Percentiles rank a stretch among this genome's conserved stretches.
phyloP scores from a whole-genome alignment of 148 eudicot species.

The Spergularia marina region DNA sequence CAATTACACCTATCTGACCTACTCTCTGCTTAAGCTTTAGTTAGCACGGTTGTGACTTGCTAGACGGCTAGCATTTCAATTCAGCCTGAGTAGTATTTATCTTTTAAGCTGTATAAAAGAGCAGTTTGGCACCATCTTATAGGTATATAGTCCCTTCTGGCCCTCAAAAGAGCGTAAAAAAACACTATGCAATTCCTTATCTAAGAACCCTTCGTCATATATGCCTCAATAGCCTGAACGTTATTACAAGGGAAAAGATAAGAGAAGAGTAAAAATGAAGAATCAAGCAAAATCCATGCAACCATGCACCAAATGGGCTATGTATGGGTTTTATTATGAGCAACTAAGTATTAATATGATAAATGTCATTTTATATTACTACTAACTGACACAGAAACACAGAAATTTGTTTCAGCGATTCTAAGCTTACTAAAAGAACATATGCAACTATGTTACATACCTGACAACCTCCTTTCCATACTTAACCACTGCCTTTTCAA shows the following conservation, averaged over 20 bases:
- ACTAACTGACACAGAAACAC: neutral
- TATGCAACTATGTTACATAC: constrained; percentile 25
- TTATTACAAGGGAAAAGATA: neutral
- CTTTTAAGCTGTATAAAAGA: neutral
- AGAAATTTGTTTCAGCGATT: neutral
- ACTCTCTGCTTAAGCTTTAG: neutral
- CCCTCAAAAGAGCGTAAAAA: neutral
- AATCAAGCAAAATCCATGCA: no score
- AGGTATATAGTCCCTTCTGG: neutral
- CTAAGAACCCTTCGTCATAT: neutral
- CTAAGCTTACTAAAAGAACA: neutral
- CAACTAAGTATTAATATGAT: neutral
- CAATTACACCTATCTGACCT: neutral
- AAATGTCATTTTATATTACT: neutral
- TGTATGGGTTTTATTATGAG: neutral
- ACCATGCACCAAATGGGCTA: neutral
- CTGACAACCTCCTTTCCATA: constrained; percentile 62
- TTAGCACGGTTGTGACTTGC: neutral
- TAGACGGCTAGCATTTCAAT: neutral
- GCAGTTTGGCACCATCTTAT: neutral
- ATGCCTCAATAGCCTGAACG: neutral
- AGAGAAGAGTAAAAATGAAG: neutral
- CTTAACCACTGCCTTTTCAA: constrained; percentile 49
- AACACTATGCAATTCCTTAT: neutral
- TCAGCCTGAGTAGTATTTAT: neutral